Percentiles rank a stretch among this genome's conserved stretches.
phyloP scores from a whole-genome alignment of 1,284 basidiomycete species.

The Neonothopanus nambi region DNA sequence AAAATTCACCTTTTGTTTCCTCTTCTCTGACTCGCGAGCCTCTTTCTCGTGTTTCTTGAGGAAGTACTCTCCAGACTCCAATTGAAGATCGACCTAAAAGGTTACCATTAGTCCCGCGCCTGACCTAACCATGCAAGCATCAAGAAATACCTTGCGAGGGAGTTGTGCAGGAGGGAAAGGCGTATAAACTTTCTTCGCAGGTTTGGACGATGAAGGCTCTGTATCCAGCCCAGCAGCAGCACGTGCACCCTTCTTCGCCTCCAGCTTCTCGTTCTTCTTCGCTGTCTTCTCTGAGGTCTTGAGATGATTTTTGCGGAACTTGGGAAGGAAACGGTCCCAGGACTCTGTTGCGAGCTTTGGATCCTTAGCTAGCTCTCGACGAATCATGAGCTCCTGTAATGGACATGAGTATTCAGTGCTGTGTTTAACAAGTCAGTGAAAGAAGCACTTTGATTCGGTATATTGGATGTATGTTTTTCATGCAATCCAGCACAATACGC shows the following conservation, averaged over 20 bases:
- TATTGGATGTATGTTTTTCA: conserved; percentile 99
- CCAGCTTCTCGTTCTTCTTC: conserved; percentile 74
- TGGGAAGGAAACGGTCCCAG: conserved; percentile 97
- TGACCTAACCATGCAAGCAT: neutral
- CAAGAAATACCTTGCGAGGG: conserved; percentile 77
- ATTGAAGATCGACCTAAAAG: conserved; percentile 82
- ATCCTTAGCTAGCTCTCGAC: conserved; percentile 96
- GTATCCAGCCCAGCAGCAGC: conserved; percentile 59
- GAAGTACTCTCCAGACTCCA: conserved; percentile 98
- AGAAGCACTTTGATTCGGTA: conserved; percentile 91
- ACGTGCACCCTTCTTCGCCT: conserved; percentile 58
- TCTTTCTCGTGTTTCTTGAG: conserved; percentile 86
- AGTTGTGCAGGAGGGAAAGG: conserved; percentile 96
- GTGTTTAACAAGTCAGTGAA: neutral
- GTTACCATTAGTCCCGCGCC: neutral
- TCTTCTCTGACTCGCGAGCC: conserved; percentile 58
- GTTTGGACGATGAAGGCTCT: conserved; percentile 41
- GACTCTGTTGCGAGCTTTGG: conserved; percentile 92
- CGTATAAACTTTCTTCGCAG: conserved; percentile 94
- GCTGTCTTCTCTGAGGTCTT: conserved; percentile 91
- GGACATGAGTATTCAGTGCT: conserved; percentile 9
- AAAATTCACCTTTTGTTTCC: conserved; percentile 66
- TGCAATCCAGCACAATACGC: conserved; percentile 94
- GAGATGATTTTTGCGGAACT: conserved; percentile 92
- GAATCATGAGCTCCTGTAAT: conserved; percentile 94